Evolutionary conservation across 148 eudicot species (phyloP).

Genomic region (Heliosperma pusillum): DNA sequence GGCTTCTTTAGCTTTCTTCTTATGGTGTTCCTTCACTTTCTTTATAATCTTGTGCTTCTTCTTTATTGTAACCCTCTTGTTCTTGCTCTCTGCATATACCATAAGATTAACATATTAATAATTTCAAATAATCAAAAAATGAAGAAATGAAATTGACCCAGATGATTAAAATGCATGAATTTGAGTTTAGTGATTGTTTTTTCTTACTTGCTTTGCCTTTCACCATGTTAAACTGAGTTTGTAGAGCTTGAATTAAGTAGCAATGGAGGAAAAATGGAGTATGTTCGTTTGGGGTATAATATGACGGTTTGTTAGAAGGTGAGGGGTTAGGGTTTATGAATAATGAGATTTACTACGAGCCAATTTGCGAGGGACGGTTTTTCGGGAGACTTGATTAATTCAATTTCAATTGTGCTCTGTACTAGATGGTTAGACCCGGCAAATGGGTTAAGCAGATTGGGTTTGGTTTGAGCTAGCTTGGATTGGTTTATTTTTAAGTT

Average conservation of each 20-base stretch:
- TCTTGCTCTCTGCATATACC: slow-evolving; percentile 71
- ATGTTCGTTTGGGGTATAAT: no score
- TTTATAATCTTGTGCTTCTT: slow-evolving; percentile 68
- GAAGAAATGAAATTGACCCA: neutral
- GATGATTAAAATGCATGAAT: neutral
- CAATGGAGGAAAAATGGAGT: neutral
- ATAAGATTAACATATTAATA: neutral
- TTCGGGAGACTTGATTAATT: no score
- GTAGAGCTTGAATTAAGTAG: no score
- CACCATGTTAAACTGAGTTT: slow-evolving; percentile 39
- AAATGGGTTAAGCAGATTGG: no score
- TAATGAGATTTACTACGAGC: no score
- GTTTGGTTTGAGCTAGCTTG: no score
- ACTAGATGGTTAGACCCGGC: no score
- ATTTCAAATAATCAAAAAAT: neutral
- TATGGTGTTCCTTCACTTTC: slow-evolving; percentile 88
- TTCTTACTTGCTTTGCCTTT: slow-evolving; percentile 70
- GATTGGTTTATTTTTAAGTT: no score
- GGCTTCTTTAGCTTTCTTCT: slow-evolving; percentile 92
- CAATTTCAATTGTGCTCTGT: no score
- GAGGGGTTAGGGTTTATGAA: neutral
- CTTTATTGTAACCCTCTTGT: slow-evolving; percentile 70
- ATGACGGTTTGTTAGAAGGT: neutral
- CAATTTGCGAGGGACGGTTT: no score
- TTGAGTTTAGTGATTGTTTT: neutral